A percentile compares a stretch with the other conserved stretches of the same genome.
These are phyloP conservation scores for Ascoidea rubescens DNA, from an alignment of 805 yeast genomes.

Conservation along the genomic window DNA sequence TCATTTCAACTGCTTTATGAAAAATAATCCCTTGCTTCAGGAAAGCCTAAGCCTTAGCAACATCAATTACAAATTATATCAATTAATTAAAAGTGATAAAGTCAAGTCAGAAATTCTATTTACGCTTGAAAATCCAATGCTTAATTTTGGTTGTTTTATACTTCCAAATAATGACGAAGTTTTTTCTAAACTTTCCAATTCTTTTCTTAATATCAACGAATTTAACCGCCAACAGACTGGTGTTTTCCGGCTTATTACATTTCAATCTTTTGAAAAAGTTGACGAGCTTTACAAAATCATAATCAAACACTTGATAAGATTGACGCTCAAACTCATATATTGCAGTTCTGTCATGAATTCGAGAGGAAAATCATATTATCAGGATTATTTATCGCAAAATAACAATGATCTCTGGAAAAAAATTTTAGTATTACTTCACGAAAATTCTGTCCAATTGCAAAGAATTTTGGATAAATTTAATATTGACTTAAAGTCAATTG, in stretches of 20 bases:
- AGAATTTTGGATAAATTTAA: conserved; percentile 8
- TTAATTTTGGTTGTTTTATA: conserved; percentile 74
- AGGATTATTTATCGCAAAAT: conserved; percentile 1
- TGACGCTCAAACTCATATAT: conserved; percentile 20
- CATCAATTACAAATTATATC: not conserved
- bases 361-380: not conserved
- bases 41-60: not conserved
- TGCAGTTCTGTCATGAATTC: not conserved
- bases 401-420: conserved; percentile 10
- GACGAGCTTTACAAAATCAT: conserved; percentile 61
- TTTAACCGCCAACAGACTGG: conserved; percentile 63
- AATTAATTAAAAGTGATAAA: not conserved
- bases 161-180: conserved; percentile 49
- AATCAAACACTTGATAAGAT: conserved; percentile 47
- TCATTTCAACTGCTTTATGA: not conserved
- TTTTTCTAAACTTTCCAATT: conserved; percentile 20
- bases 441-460: conserved; percentile 3
- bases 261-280: conserved; percentile 82
- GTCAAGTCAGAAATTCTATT: conserved; percentile 45
- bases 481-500: conserved; percentile 6
- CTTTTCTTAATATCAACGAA: not conserved
- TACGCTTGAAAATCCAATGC: conserved; percentile 46
- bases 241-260: conserved; percentile 75
- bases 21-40: too few species aligned
- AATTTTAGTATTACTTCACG: conserved; percentile 3